These are phyloP conservation scores for Trichophyton mentagrophytes DNA, from an alignment of 2,329 filamentous ascomycete genomes.

Conservation along the genomic window DNA sequence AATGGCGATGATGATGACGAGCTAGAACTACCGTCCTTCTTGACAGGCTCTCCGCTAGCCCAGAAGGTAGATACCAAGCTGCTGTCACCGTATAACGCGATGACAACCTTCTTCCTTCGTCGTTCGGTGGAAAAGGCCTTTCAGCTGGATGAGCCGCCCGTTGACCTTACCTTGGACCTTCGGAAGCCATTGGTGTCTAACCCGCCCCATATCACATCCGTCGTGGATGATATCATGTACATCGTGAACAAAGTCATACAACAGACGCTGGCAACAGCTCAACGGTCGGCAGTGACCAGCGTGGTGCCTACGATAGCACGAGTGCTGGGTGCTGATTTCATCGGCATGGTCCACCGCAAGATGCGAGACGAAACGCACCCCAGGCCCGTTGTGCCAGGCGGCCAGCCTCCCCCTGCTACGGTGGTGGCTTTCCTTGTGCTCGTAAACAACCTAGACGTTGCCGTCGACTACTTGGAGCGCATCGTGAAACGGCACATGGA, in stretches of 20 bases:
- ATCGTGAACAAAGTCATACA: slow-evolving; percentile 89
- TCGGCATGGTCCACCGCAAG: slow-evolving; percentile 92
- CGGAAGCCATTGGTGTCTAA: slow-evolving; percentile 60
- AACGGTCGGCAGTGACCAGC: slow-evolving; percentile 61
- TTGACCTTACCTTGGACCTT: slow-evolving; percentile 63
- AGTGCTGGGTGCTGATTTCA: slow-evolving; percentile 76
- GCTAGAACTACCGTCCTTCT: slow-evolving; percentile 57
- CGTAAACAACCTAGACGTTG: slow-evolving; percentile 89
- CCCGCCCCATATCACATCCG: slow-evolving; percentile 82
- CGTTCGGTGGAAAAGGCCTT: slow-evolving; percentile 95
- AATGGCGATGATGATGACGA: slow-evolving; percentile 19
- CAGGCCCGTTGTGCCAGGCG: slow-evolving; percentile 62
- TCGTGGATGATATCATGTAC: slow-evolving; percentile 98
- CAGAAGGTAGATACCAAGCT: slow-evolving; percentile 67
- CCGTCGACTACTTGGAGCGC: slow-evolving; percentile 77
- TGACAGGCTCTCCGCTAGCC: slow-evolving; percentile 65
- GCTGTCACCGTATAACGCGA: slow-evolving; percentile 68
- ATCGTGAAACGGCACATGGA: slow-evolving; percentile 62
- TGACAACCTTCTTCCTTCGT: slow-evolving; percentile 95
- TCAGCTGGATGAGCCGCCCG: slow-evolving; percentile 80
- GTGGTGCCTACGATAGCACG: slow-evolving; percentile 68
- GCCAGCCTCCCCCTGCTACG: slow-evolving; percentile 72
- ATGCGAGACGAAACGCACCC: slow-evolving; percentile 96
- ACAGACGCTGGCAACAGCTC: slow-evolving; percentile 73
- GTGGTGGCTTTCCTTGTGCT: slow-evolving; percentile 82